These are phyloP conservation scores for Prunus yedoensis DNA, from an alignment of 331 rosid genomes.

Conservation along the genomic window DNA sequence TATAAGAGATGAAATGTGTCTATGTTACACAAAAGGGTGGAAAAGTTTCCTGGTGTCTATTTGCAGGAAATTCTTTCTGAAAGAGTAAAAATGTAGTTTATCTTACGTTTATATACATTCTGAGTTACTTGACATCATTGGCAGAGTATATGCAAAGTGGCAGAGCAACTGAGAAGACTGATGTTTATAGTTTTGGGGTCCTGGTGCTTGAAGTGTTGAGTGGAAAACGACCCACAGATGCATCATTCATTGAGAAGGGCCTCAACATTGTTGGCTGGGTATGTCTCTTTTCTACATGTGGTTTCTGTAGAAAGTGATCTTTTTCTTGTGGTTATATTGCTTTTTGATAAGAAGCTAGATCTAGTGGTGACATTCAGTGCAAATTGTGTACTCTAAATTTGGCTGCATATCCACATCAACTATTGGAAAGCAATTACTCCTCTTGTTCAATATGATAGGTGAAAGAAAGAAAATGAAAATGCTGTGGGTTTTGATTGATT, in stretches of 20 bases:
- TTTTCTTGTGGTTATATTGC: conserved; percentile 7
- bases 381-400: not conserved
- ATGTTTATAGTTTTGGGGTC: conserved; percentile 96
- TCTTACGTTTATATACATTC: not conserved
- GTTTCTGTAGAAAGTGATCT: conserved; percentile 2
- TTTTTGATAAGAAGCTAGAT: not conserved
- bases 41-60: conserved; percentile 3
- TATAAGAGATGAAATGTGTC: not conserved
- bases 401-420: not conserved
- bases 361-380: not conserved
- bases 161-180: conserved; percentile 97
- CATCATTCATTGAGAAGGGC: conserved; percentile 94
- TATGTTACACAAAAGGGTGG: not conserved
- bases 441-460: not conserved
- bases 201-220: conserved; percentile 91
- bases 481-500: not conserved
- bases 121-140: conserved; percentile 19
- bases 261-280: conserved; percentile 98
- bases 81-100: conserved; percentile 2
- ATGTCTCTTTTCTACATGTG: conserved; percentile 29
- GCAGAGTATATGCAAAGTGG: conserved; percentile 99
- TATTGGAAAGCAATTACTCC: not conserved
- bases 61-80: not conserved
- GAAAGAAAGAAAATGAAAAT: not conserved
- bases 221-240: conserved; percentile 97